These are phyloP conservation scores for Phaeosphaeria sp. DNA, from an alignment of 2,329 filamentous ascomycete genomes.

Conservation along the genomic window DNA sequence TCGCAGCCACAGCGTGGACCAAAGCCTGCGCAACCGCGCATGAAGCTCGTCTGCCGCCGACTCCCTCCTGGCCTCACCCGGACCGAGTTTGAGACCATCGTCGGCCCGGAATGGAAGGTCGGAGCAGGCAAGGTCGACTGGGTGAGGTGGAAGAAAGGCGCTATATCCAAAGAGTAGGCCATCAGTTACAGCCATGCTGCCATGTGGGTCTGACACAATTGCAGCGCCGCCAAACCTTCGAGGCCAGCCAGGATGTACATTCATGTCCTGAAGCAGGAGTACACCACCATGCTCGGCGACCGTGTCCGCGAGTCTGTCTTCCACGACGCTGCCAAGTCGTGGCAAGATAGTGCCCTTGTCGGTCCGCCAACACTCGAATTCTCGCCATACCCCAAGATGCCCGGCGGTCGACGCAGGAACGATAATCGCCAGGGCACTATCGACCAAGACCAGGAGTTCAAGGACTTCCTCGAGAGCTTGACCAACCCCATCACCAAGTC, in stretches of 20 bases:
- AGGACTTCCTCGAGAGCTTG: conserved; percentile 86
- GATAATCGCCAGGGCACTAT: conserved; percentile 93
- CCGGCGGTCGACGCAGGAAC: conserved; percentile 73
- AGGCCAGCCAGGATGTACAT: conserved; percentile 81
- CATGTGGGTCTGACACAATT: conserved; percentile 9
- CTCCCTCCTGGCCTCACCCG: conserved; percentile 86
- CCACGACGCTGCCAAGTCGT: conserved; percentile 81
- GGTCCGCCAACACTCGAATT: conserved; percentile 83
- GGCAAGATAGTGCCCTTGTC: conserved; percentile 73
- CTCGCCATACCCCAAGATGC: conserved; percentile 82
- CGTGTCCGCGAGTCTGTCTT: conserved; percentile 73
- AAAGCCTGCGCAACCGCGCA: conserved; percentile 63
- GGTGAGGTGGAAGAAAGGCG: conserved; percentile 75
- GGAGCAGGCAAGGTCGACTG: conserved; percentile 87
- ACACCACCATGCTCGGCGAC: conserved; percentile 73
- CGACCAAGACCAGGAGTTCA: conserved; percentile 95
- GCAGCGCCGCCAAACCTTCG: conserved; percentile 74
- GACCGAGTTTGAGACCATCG: conserved; percentile 72
- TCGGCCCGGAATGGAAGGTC: conserved; percentile 82
- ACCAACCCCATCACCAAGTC: conserved; percentile 74
- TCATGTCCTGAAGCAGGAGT: conserved; percentile 75
- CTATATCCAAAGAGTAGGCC: conserved; percentile 82
- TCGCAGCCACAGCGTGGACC: conserved; percentile 41
- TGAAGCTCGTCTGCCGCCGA: conserved; percentile 85
- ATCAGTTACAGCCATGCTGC: not conserved